A percentile compares a stretch with the other conserved stretches of the same genome.
Evolutionary conservation across 768 basidiomycete genomes (phyloP).

Genomic region (Boletus barrowsii): DNA sequence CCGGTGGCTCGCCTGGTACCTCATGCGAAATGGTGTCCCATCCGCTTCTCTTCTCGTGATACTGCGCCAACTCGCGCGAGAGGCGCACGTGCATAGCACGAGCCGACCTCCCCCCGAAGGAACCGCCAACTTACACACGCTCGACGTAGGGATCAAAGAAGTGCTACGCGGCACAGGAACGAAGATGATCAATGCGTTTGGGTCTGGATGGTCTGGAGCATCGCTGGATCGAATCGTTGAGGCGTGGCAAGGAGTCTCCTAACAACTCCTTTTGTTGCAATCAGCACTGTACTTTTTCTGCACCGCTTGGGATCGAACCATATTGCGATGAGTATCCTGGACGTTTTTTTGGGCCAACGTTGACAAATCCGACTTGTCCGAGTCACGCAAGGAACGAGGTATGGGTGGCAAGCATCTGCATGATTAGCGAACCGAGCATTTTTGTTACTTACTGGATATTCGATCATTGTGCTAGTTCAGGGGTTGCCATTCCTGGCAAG

Average conservation of each 20-base stretch:
- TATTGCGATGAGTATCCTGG: no score
- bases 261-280: neutral
- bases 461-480: no score
- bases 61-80: conserved; percentile 57
- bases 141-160: conserved; percentile 69
- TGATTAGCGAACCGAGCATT: no score
- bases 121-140: conserved; percentile 33
- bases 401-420: no score
- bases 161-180: conserved; percentile 84
- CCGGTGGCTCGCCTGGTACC: conserved; percentile 64
- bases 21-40: conserved; percentile 66
- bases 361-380: no score
- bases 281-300: no score
- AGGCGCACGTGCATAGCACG: conserved; percentile 58
- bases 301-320: no score
- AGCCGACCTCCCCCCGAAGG: conserved; percentile 51
- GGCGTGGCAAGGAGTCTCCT: conserved; percentile 44
- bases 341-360: no score
- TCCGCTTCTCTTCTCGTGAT: conserved; percentile 64
- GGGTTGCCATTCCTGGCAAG: no score
- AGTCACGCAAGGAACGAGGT: no score
- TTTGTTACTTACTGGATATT: no score
- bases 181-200: conserved; percentile 69
- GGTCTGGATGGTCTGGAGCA: conserved; percentile 69
- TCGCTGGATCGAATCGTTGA: conserved; percentile 65